Evolutionary conservation across 805 yeast genomes (phyloP).

Genomic region (Saccharomyces kudriavzevii): DNA sequence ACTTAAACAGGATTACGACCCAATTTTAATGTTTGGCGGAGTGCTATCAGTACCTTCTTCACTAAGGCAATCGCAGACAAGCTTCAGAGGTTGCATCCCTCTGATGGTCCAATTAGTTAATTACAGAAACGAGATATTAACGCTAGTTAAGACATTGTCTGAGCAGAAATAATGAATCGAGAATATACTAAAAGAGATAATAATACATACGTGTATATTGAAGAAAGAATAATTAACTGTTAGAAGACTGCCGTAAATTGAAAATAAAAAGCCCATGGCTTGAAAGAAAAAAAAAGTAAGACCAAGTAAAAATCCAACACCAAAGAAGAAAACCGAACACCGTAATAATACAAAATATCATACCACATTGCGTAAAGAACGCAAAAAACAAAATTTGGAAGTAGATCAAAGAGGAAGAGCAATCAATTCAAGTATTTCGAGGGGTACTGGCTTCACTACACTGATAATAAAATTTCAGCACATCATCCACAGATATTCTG

Average conservation of each 20-base stretch:
- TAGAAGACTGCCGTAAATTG: not conserved
- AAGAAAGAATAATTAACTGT: not conserved
- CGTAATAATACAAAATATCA: not conserved
- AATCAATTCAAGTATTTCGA: not conserved
- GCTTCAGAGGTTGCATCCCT: slow-evolving; percentile 20
- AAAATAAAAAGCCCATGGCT: not conserved
- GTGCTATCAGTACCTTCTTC: slow-evolving; percentile 21
- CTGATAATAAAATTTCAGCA: slow-evolving; percentile 23
- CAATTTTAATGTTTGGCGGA: slow-evolving; percentile 28
- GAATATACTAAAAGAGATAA: not conserved
- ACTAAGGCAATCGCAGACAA: slow-evolving; percentile 21
- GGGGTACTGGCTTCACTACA: slow-evolving; percentile 21
- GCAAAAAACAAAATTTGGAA: not conserved
- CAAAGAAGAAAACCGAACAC: not conserved
- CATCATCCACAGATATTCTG: slow-evolving; percentile 26
- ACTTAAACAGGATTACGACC: slow-evolving; percentile 11
- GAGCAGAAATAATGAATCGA: not conserved
- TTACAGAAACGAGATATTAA: slow-evolving; percentile 10
- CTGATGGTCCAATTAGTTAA: slow-evolving; percentile 19
- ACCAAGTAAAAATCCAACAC: not conserved
- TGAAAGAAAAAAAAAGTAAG: not conserved
- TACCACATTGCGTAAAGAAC: not conserved
- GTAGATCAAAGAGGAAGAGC: not conserved
- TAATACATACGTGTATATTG: not conserved
- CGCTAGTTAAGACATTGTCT: slow-evolving; percentile 2